Evolutionary conservation across 805 yeast species (phyloP).

Genomic region (Candida insectorum): DNA sequence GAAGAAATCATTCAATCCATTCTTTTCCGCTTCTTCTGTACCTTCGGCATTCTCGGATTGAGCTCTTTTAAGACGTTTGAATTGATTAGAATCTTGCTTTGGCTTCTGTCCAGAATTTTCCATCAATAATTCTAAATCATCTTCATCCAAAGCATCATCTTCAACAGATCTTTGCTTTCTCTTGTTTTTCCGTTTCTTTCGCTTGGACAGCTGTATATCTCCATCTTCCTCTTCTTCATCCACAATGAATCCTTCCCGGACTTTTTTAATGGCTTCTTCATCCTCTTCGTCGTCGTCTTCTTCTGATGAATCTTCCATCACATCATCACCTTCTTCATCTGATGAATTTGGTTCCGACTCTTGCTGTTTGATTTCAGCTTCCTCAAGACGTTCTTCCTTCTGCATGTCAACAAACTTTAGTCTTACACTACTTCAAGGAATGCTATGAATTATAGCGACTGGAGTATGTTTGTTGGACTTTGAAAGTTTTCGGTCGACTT

Average conservation of each 20-base stretch:
- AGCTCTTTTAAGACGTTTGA: constrained; percentile 84
- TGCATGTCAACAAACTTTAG: too few relatives aligned
- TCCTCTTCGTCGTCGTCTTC: constrained; percentile 86
- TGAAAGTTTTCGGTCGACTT: too few relatives aligned
- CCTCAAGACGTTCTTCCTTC: constrained; percentile 26
- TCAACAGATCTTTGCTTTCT: constrained; percentile 31
- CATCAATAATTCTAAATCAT: constrained; percentile 86
- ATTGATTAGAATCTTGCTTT: constrained; percentile 39
- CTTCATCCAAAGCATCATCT: constrained; percentile 83
- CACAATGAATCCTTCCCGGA: constrained; percentile 90
- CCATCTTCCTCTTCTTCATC: constrained; percentile 82
- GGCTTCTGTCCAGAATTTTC: constrained; percentile 84
- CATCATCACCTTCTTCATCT: constrained; percentile 35
- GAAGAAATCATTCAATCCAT: constrained; percentile 57
- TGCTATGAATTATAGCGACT: too few relatives aligned
- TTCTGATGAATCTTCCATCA: constrained; percentile 63
- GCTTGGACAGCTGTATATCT: constrained; percentile 19
- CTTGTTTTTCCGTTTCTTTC: constrained; percentile 36
- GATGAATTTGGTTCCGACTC: constrained; percentile 17
- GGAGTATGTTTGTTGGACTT: too few relatives aligned
- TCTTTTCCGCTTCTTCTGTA: constrained; percentile 7
- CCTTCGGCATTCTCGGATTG: constrained; percentile 29
- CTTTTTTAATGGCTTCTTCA: constrained; percentile 80
- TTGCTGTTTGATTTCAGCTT: constrained; percentile 33
- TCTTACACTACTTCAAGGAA: too few relatives aligned